Evolutionary conservation across 1,284 basidiomycete species (phyloP), one percentile per base, ranked within the genome.

Genomic region (Leccinum solheimii): DNA sequence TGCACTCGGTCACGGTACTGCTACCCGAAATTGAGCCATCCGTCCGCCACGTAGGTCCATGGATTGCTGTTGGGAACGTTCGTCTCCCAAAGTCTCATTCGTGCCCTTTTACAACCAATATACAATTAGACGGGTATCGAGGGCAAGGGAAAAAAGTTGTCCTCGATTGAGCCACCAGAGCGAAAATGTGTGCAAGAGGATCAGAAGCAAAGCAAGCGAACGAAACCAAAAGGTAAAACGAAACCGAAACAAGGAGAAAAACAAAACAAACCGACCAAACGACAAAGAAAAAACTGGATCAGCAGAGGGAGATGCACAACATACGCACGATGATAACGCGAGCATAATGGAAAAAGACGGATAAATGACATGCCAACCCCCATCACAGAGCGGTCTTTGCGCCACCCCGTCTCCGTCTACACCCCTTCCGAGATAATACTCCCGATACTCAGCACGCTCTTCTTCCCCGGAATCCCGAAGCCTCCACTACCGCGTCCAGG

Each of bases 371-470:
- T 30, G 21, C 45, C 36, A 13, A 7, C 14, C 49, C 45, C 16
- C 23, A 40, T 43, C 11, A 50, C 6, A 23, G 8, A 11, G 23
- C 23, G 14, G 5, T 26, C 48, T 26, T 26, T 14, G 23, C 6
- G 43, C 19, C 43, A 45, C 43, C 43, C 43, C 40, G 43, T 45
- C 43, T 21, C 48, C 21, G 27, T 27, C 56, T 54, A 69, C 51
- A 53, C 70, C 10, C 70, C 69, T 0, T 71, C 85, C 54, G 85
- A 83, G 62, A 90, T 86, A 64, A 91, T 90, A 68, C 83, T 89
- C 65, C 87, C 86, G 65, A 91, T 90, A 67, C 86, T 88, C 78
- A 90, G 70, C 65, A 83, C 83, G 66, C 88, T 90, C 76, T 83
- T 85, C 79, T 86, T 86, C 55, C 78, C 78, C 7, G 72, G 64